phyloP scores from a whole-genome alignment of 805 yeast species.

The Saccharomycopsis sp. region DNA sequence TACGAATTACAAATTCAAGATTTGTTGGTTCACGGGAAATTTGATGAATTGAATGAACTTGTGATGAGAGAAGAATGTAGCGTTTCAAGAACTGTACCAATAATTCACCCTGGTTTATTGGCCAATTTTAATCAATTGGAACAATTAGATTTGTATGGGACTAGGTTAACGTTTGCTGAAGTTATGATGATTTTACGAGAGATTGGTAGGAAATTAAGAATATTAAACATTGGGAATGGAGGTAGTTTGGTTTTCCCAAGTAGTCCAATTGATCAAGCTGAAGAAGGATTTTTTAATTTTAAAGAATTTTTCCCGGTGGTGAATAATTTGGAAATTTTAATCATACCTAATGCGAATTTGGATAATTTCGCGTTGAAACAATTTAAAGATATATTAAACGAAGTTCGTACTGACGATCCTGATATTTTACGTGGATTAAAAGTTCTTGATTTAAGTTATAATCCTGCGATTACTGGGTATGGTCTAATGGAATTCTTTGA shows the following conservation, averaged over 20 bases:
- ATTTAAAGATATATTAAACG: conserved; percentile 3
- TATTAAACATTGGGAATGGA: conserved; percentile 11
- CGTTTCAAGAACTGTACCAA: background rate
- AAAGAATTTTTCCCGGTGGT: conserved; percentile 7
- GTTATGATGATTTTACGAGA: conserved; percentile 8
- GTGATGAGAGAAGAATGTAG: background rate
- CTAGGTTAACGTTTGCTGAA: conserved; percentile 1
- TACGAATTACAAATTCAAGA: conserved; percentile 2
- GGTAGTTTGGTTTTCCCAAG: conserved; percentile 5
- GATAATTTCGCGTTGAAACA: conserved; percentile 6
- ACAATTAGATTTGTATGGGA: conserved; percentile 7
- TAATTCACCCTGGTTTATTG: no score
- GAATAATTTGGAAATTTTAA: conserved; percentile 7
- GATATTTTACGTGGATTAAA: background rate
- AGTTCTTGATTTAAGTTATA: conserved; percentile 17
- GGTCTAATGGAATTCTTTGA: conserved; percentile 18
- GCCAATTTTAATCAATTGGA: background rate
- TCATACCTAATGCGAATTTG: conserved; percentile 4
- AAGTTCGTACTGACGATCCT: background rate
- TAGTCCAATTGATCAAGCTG: background rate
- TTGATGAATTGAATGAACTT: background rate
- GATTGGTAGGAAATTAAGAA: background rate
- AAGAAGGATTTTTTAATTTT: conserved; percentile 7
- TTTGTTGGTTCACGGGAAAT: conserved; percentile 6
- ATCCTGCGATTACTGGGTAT: conserved; percentile 10